A percentile compares a stretch with the other conserved stretches of the same genome.
These are phyloP conservation scores for Phytophthora cryptogea DNA, from an alignment of 352 stramenopile species.

Conservation along the genomic window DNA sequence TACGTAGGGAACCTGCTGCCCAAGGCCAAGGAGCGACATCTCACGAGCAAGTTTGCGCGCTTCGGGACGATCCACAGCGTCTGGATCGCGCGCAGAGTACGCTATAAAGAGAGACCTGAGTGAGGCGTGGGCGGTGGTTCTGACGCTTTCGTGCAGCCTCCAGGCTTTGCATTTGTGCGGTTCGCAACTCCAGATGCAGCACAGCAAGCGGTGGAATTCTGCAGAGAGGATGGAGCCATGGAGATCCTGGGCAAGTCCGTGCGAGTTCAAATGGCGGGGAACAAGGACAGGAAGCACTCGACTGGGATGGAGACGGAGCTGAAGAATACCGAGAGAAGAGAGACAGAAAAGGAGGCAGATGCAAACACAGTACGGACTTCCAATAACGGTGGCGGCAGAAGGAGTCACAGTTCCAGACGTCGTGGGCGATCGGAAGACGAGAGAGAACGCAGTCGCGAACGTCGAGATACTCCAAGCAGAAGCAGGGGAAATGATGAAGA, in stretches of 20 bases:
- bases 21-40: constrained; percentile 68
- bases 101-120: background rate
- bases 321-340: background rate
- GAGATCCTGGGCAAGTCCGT: constrained; percentile 75
- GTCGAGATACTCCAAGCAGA: constrained; percentile 9
- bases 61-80: constrained; percentile 79
- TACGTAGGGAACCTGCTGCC: constrained; percentile 80
- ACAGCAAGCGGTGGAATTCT: constrained; percentile 50
- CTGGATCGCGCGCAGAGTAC: constrained; percentile 75
- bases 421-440: background rate
- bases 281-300: constrained; percentile 36
- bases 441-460: background rate
- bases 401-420: constrained; percentile 6
- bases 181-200: constrained; percentile 57
- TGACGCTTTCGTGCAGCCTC: constrained; percentile 48
- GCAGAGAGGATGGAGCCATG: constrained; percentile 37
- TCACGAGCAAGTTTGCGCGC: constrained; percentile 58
- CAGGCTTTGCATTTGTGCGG: constrained; percentile 81
- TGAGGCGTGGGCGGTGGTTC: constrained; percentile 4
- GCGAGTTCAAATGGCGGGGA: constrained; percentile 70
- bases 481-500: constrained; percentile 10
- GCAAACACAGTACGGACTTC: background rate
- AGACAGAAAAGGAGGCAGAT: background rate
- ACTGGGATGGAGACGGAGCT: background rate
- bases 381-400: background rate